phyloP scores from a whole-genome alignment of 192 early-diverging fungal genomes.

The Gorgonomyces haynaldii region DNA sequence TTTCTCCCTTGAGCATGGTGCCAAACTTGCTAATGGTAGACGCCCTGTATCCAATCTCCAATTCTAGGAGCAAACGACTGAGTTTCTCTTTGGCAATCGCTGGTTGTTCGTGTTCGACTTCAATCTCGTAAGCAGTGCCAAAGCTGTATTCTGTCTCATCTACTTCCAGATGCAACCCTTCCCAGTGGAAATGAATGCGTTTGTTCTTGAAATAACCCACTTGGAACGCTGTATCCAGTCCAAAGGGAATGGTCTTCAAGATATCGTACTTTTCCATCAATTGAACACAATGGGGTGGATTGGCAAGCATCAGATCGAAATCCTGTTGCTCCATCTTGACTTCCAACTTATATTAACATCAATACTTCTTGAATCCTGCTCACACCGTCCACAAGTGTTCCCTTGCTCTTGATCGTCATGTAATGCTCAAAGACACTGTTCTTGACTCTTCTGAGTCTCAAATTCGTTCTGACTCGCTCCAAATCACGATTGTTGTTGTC shows the following conservation, averaged over 20 bases:
- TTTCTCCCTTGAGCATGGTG: no score
- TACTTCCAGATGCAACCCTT: constrained; percentile 6
- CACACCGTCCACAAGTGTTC: background rate
- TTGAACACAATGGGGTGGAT: background rate
- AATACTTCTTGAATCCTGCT: background rate
- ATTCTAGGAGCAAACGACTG: no score
- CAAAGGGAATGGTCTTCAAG: background rate
- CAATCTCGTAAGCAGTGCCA: constrained; percentile 10
- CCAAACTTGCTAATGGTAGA: no score
- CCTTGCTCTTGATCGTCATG: constrained; percentile 5
- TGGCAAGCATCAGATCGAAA: constrained; percentile 1
- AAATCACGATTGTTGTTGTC: constrained; percentile 3
- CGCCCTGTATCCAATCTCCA: no score
- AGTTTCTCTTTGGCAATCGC: background rate
- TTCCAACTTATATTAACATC: background rate
- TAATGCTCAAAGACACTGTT: background rate
- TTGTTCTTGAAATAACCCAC: constrained; percentile 5
- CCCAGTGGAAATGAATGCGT: background rate
- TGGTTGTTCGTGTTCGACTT: background rate
- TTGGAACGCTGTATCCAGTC: background rate
- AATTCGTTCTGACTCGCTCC: background rate
- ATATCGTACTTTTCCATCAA: background rate
- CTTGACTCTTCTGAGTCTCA: constrained; percentile 3
- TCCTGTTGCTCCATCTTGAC: background rate
- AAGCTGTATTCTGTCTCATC: constrained; percentile 9